phyloP scores from a whole-genome alignment of 2,329 filamentous ascomycete species.

The Aschersonia sp. region DNA sequence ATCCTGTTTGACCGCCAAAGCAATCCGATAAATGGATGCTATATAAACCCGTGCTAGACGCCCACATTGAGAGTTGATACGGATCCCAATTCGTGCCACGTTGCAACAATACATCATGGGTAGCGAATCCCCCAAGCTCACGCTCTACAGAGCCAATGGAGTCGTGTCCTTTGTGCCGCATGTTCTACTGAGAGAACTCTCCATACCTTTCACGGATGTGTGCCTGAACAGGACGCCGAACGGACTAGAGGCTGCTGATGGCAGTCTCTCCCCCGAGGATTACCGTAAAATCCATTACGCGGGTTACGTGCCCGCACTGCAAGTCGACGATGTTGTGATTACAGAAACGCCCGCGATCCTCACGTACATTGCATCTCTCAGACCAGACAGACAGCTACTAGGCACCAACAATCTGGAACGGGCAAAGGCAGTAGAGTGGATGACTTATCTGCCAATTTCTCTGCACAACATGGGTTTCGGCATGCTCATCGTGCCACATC shows the following conservation, averaged over 20 bases:
- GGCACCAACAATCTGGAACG: conserved; percentile 8
- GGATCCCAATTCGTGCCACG: too few species aligned
- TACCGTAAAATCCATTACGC: conserved; percentile 15
- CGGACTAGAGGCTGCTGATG: conserved; percentile 13
- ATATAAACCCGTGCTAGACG: too few species aligned
- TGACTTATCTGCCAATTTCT: conserved; percentile 16
- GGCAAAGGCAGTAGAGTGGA: conserved; percentile 16
- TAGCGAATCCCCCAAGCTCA: background rate
- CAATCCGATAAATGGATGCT: too few species aligned
- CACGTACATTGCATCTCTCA: conserved; percentile 14
- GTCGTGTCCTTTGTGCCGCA: conserved; percentile 16
- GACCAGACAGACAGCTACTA: conserved; percentile 7
- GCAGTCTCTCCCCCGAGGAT: conserved; percentile 13
- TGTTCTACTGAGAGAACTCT: conserved; percentile 14
- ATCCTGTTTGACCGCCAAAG: too few species aligned
- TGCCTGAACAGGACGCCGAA: conserved; percentile 7
- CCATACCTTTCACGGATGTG: conserved; percentile 11
- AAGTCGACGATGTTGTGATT: conserved; percentile 13
- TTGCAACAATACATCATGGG: background rate
- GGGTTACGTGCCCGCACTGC: conserved; percentile 17
- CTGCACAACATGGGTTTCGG: conserved; percentile 15
- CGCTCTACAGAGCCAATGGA: conserved; percentile 14
- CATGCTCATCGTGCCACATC: conserved; percentile 10
- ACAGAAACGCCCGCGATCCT: conserved; percentile 19
- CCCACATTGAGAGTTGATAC: too few species aligned